Evolutionary conservation across 495 filamentous ascomycete genomes (phyloP).

Genomic region (Extremus antarcticus): DNA sequence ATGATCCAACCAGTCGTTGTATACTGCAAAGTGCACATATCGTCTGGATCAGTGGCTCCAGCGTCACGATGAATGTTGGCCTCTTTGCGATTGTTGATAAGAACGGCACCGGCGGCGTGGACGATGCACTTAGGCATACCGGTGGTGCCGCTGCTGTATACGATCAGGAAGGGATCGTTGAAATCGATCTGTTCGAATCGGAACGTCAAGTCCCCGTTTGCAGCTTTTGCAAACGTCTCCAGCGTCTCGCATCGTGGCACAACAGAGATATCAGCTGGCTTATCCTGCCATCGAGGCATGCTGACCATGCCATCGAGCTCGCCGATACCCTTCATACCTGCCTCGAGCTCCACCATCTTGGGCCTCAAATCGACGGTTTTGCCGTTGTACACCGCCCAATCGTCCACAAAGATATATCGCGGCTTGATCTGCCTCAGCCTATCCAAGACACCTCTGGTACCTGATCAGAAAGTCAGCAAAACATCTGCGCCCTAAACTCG

Average conservation of each 20-base stretch:
- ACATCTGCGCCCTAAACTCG: too few species aligned
- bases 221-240: conserved; percentile 40
- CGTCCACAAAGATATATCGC: conserved; percentile 66
- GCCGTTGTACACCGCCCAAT: conserved; percentile 67
- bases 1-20: conserved; percentile 67
- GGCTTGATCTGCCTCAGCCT: conserved; percentile 61
- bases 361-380: conserved; percentile 56
- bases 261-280: conserved; percentile 44
- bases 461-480: too few species aligned
- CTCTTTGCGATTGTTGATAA: conserved; percentile 53
- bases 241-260: conserved; percentile 47
- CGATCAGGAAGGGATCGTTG: conserved; percentile 59
- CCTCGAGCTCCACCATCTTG: conserved; percentile 59
- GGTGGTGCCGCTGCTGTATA: conserved; percentile 63
- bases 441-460: conserved; percentile 65
- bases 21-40: conserved; percentile 25
- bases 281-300: conserved; percentile 50
- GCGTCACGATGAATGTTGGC: conserved; percentile 45
- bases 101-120: conserved; percentile 52
- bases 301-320: conserved; percentile 54
- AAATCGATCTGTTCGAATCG: conserved; percentile 53
- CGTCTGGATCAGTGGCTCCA: conserved; percentile 46
- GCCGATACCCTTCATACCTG: conserved; percentile 45
- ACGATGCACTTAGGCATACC: conserved; percentile 68
- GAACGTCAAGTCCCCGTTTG: conserved; percentile 29